These are phyloP conservation scores for Globisporangium solare DNA, from an alignment of 352 stramenopile genomes.

Conservation along the genomic window DNA sequence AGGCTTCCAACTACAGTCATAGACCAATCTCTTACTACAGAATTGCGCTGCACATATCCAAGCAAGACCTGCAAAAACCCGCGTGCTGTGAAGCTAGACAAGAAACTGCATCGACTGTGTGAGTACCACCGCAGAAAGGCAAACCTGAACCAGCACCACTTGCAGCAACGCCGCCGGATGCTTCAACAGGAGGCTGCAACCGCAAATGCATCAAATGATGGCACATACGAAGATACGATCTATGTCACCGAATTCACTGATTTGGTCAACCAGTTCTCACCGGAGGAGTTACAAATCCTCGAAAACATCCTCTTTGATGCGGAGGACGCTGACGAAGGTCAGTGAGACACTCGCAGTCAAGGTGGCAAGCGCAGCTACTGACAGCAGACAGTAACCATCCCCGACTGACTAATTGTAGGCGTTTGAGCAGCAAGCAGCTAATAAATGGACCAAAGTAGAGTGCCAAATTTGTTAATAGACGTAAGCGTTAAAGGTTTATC, in stretches of 20 bases:
- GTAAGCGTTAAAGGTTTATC: too few relatives aligned
- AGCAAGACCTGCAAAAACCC: constrained; percentile 41
- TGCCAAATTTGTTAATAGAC: too few relatives aligned
- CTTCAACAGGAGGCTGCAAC: not conserved
- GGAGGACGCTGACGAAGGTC: not conserved
- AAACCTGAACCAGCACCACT: constrained; percentile 45
- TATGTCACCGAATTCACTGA: not conserved
- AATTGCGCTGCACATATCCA: constrained; percentile 37
- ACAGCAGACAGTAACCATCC: too few relatives aligned
- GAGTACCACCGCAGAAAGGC: constrained; percentile 47
- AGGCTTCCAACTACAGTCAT: not conserved
- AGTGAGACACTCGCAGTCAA: not conserved
- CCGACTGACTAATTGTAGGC: too few relatives aligned
- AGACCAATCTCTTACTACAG: not conserved
- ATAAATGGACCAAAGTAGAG: too few relatives aligned
- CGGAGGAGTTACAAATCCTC: constrained; percentile 10
- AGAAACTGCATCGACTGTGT: constrained; percentile 43
- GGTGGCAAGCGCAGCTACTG: not conserved
- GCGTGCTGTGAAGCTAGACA: constrained; percentile 41
- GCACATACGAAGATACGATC: not conserved
- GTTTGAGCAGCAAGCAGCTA: too few relatives aligned
- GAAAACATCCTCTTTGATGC: constrained; percentile 13
- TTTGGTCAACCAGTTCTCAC: constrained; percentile 5
- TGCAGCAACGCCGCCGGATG: constrained; percentile 13
- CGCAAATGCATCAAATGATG: not conserved